These are phyloP conservation scores for Penicillium sp. DNA, from an alignment of 2,329 filamentous ascomycete genomes.

Conservation along the genomic window DNA sequence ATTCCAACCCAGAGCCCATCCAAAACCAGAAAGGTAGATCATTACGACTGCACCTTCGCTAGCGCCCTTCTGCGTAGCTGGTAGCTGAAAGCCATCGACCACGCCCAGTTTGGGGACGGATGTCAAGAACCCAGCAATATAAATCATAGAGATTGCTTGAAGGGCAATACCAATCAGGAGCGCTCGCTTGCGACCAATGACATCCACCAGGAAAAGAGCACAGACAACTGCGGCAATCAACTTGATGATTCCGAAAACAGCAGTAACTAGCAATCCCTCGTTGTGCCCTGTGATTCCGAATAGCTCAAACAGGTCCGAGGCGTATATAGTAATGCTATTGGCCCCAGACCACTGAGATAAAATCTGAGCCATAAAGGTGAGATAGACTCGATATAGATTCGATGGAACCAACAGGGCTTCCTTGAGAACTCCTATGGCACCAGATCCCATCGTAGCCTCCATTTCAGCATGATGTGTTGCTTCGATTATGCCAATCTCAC, in stretches of 20 bases:
- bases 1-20: conserved; percentile 63
- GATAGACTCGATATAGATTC: conserved; percentile 69
- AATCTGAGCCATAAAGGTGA: conserved; percentile 65
- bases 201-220: conserved; percentile 74
- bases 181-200: conserved; percentile 69
- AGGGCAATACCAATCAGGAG: conserved; percentile 59
- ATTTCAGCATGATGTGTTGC: conserved; percentile 65
- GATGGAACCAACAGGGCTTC: conserved; percentile 63
- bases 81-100: conserved; percentile 22
- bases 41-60: conserved; percentile 67
- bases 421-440: conserved; percentile 62
- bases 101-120: conserved; percentile 56
- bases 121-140: conserved; percentile 59
- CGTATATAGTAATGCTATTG: conserved; percentile 72
- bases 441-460: conserved; percentile 64
- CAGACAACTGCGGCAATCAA: conserved; percentile 63
- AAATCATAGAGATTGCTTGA: conserved; percentile 60
- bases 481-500: conserved; percentile 63
- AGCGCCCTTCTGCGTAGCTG: conserved; percentile 35
- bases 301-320: conserved; percentile 67
- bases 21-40: conserved; percentile 62
- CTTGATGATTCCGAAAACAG: conserved; percentile 73
- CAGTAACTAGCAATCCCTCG: conserved; percentile 68
- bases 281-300: conserved; percentile 65
- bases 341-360: conserved; percentile 57